Evolutionary conservation across 2,329 filamentous ascomycete species (phyloP).

Genomic region (Botryotinia narcissicola): DNA sequence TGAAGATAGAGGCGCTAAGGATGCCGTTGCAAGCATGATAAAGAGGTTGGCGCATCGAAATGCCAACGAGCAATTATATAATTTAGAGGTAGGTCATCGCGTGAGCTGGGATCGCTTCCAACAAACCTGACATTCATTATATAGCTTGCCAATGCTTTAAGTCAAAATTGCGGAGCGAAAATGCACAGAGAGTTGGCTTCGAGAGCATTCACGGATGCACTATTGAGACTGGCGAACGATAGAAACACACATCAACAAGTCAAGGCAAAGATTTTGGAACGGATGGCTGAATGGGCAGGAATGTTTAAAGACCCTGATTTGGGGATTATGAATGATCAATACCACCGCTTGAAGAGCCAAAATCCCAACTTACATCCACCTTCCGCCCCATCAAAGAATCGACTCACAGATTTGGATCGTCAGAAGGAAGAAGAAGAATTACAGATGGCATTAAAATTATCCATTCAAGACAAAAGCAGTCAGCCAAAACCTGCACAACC

Average conservation of each 20-base stretch:
- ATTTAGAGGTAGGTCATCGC: conserved; percentile 53
- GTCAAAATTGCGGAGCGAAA: conserved; percentile 67
- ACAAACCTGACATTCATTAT: conserved; percentile 19
- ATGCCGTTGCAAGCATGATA: conserved; percentile 69
- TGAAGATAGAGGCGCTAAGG: conserved; percentile 53
- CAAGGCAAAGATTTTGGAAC: conserved; percentile 93
- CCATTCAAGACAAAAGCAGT: conserved; percentile 79
- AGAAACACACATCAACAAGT: conserved; percentile 95
- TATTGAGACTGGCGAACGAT: conserved; percentile 87
- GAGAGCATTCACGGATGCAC: conserved; percentile 80
- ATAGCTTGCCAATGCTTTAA: conserved; percentile 67
- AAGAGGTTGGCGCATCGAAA: conserved; percentile 72
- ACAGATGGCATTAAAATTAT: conserved; percentile 91
- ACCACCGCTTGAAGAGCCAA: conserved; percentile 75
- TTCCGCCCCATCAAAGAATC: conserved; percentile 88
- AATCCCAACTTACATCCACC: conserved; percentile 90
- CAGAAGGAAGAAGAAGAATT: conserved; percentile 96
- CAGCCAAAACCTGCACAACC: conserved; percentile 45
- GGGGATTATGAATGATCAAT: conserved; percentile 96
- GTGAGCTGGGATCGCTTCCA: conserved; percentile 8
- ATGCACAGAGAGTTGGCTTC: conserved; percentile 71
- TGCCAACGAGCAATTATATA: conserved; percentile 76
- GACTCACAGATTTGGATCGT: conserved; percentile 84
- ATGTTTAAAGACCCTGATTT: conserved; percentile 93
- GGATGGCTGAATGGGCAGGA: conserved; percentile 93